These are phyloP conservation scores for Cicer bijugum DNA, from an alignment of 306 rosid genomes.

Conservation along the genomic window DNA sequence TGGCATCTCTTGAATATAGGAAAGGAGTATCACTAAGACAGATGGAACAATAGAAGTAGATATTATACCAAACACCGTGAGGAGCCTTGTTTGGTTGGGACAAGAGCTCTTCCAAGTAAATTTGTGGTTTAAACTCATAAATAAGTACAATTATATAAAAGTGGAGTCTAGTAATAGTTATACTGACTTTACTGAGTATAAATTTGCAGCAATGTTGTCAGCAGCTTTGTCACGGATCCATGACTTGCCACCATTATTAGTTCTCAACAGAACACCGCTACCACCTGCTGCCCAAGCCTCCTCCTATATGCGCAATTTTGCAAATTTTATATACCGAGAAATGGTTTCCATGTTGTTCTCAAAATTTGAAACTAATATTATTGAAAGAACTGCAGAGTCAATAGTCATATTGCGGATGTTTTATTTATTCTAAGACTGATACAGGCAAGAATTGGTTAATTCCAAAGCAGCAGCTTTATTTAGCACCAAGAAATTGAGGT, in stretches of 20 bases:
- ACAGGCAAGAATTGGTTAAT: conserved; percentile 27
- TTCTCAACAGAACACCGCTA: conserved; percentile 85
- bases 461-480: background rate
- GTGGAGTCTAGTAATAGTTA: conserved; percentile 29
- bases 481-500: background rate
- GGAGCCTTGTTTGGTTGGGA: conserved; percentile 22
- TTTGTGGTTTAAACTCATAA: conserved; percentile 26
- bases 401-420: background rate
- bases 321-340: conserved; percentile 22
- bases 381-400: conserved; percentile 29
- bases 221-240: conserved; percentile 98
- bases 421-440: conserved; percentile 13
- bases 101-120: conserved; percentile 6
- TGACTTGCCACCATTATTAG: conserved; percentile 91
- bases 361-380: conserved; percentile 1
- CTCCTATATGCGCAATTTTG: conserved; percentile 56
- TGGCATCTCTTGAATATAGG: background rate
- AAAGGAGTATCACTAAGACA: conserved; percentile 4
- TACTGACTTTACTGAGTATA: conserved; percentile 93
- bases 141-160: conserved; percentile 16
- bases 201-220: conserved; percentile 93
- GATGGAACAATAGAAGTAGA: conserved; percentile 20
- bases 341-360: conserved; percentile 17
- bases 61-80: conserved; percentile 2
- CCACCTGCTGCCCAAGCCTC: conserved; percentile 99